Base-by-base conservation (phyloP, 495 filamentous ascomycete species). In the Astrocystis sublimbata region DNA sequence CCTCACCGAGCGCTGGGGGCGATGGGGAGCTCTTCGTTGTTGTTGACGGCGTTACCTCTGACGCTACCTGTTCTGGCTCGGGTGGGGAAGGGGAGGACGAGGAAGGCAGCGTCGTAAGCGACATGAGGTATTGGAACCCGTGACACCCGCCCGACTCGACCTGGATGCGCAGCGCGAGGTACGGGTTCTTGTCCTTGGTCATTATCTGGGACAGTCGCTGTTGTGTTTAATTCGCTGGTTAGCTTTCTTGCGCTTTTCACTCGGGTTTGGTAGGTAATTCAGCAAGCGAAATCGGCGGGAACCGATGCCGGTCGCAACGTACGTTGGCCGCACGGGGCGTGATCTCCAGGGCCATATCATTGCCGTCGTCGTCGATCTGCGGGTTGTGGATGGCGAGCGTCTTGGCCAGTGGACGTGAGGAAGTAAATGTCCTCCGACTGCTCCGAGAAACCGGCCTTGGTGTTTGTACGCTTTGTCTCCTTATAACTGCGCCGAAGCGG, bases 121-220 rank as follows among this genome's bases (percentile, higher is more conserved):
- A 89, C 89, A 98, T 96, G 28, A 96, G 81, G 69, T 97, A 98
- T 74, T 98, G 94, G 76, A 98, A 98, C 19, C 94, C 94, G 77
- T 98, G 96, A 75, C 94, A 98, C 36, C 94, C 94, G 61, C 94
- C 94, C 47, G 85, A 88, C 62, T 94, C 91, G 28, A 98, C 93
- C 41, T 90, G 88, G 67, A 98, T 89, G 43, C 94, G 91, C 17
- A 98, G 85, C 9, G 91, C 89, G 36, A 96, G 85, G 68, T 88
- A 78, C 3, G 93, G 90, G 76, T 96, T 96, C 46, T 80, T 75
- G 74, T 96, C 90, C 64, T 86, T 87, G 17, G 76, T 71, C 77
- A 86, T 84, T 61, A 92, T 88, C 56, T 85, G 73, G 64, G 87
- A 81, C 52, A 98, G 86, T 31, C 93, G 89, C 79, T 81, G 65